A percentile compares a stretch with the other conserved stretches of the same genome.
phyloP scores from a whole-genome alignment of 202 grass and related monocot species.

The Miscanthus sacchariflorus region DNA sequence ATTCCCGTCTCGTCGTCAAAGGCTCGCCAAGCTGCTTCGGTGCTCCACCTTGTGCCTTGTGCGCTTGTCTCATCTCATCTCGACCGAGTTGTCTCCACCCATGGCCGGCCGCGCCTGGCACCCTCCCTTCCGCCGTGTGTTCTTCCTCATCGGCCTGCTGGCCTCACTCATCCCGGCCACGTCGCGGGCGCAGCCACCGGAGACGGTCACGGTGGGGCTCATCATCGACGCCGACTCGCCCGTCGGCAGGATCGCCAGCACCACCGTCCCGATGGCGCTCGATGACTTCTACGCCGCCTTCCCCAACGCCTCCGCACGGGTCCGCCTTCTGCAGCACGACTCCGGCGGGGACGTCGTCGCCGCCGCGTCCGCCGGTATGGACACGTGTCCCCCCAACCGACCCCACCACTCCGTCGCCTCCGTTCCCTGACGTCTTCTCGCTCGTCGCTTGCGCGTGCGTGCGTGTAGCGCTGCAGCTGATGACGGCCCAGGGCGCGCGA shows the following conservation, averaged over 20 bases:
- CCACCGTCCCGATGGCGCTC: slow-evolving; percentile 66
- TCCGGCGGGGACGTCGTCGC: slow-evolving; percentile 60
- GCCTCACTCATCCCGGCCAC: slow-evolving; percentile 9
- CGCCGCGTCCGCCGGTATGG: slow-evolving; percentile 69
- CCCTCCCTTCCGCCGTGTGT: slow-evolving; percentile 6
- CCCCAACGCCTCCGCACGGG: slow-evolving; percentile 48
- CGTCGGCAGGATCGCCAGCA: slow-evolving; percentile 56
- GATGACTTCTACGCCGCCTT: slow-evolving; percentile 64
- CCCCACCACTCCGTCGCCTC: not conserved
- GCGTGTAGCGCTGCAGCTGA: slow-evolving; percentile 72
- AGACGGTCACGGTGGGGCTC: slow-evolving; percentile 62
- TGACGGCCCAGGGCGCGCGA: slow-evolving; percentile 54
- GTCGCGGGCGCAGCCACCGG: slow-evolving; percentile 29
- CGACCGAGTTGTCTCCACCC: not conserved
- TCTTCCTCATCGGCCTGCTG: slow-evolving; percentile 28
- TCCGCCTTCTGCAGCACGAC: slow-evolving; percentile 43
- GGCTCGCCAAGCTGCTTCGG: not conserved
- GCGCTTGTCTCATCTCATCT: not conserved
- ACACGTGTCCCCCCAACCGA: not conserved
- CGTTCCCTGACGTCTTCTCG: not conserved
- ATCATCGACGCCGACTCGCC: slow-evolving; percentile 57
- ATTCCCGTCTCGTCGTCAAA: not conserved
- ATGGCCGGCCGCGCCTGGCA: slow-evolving; percentile 25
- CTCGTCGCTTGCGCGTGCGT: not conserved
- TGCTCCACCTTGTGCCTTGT: not conserved